Percentiles rank a stretch among this genome's conserved stretches.
These are phyloP conservation scores for Phytophthora ohioensis DNA, from an alignment of 352 stramenopile species.

Conservation along the genomic window DNA sequence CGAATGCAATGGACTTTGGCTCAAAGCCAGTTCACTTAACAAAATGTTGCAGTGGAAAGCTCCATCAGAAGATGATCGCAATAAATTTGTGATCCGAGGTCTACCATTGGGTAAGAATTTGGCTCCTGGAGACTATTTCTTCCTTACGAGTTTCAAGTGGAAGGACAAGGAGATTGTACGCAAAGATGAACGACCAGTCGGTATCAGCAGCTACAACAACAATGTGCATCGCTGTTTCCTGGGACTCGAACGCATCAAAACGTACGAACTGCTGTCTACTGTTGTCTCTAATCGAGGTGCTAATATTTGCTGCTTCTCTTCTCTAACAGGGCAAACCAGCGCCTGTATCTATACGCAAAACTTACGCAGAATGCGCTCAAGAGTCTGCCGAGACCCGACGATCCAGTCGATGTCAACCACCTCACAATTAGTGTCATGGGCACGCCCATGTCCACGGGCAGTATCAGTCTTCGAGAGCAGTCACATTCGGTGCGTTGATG, in stretches of 20 bases:
- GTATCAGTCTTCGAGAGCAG: constrained; percentile 32
- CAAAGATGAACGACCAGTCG: constrained; percentile 78
- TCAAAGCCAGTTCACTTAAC: constrained; percentile 76
- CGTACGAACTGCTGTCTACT: constrained; percentile 40
- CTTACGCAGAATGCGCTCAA: constrained; percentile 80
- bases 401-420: constrained; percentile 69
- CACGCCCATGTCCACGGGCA: constrained; percentile 42
- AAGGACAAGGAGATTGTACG: constrained; percentile 90
- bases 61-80: constrained; percentile 82
- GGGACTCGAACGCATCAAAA: constrained; percentile 84
- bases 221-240: constrained; percentile 86
- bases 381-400: constrained; percentile 62
- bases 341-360: constrained; percentile 86
- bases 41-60: constrained; percentile 90
- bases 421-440: constrained; percentile 76
- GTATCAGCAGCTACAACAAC: constrained; percentile 86
- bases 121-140: constrained; percentile 86
- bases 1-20: constrained; percentile 89
- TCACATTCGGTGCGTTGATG: constrained; percentile 37
- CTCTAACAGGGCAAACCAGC: constrained; percentile 53
- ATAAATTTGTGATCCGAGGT: constrained; percentile 88
- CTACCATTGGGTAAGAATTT: constrained; percentile 79
- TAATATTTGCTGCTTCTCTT: constrained; percentile 17
- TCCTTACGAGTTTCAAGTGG: constrained; percentile 88
- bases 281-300: constrained; percentile 4